Conservation (phyloP, 495 filamentous ascomycete species). For the Talaromyces liani region DNA sequence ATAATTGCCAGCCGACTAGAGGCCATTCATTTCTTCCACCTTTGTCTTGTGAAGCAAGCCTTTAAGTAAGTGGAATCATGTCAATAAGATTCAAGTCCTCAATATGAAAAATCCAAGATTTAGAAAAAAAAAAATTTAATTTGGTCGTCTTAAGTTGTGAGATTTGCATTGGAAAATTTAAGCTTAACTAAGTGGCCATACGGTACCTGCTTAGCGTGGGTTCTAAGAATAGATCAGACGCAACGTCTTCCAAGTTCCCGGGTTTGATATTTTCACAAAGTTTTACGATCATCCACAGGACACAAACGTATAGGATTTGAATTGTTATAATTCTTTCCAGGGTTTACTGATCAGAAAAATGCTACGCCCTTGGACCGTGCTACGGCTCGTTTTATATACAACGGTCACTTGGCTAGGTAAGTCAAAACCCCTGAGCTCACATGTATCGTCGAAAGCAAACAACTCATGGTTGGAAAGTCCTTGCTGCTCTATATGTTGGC, state of each 20-base stretch:
- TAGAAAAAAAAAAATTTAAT: not conserved
- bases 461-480: not conserved
- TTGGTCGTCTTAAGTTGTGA: not conserved
- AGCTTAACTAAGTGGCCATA: not conserved
- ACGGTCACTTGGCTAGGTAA: not conserved
- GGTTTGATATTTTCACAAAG: not conserved
- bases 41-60: too few species aligned
- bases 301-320: too few species aligned
- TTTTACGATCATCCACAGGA: not conserved
- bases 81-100: too few species aligned
- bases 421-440: not conserved
- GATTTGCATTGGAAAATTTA: not conserved
- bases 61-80: too few species aligned
- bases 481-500: not conserved
- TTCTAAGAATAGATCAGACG: not conserved
- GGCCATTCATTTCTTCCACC: not conserved
- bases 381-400: not conserved
- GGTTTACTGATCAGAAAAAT: not conserved
- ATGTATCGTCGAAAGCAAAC: not conserved
- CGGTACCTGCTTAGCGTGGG: not conserved
- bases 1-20: not conserved
- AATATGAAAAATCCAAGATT: not conserved
- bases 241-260: not conserved
- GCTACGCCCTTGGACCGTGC: not conserved
- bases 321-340: too few species aligned